Evolutionary conservation across 441 rosid species (phyloP), one percentile per base, ranked within the genome.

Genomic region (Syzygium syzygioides): DNA sequence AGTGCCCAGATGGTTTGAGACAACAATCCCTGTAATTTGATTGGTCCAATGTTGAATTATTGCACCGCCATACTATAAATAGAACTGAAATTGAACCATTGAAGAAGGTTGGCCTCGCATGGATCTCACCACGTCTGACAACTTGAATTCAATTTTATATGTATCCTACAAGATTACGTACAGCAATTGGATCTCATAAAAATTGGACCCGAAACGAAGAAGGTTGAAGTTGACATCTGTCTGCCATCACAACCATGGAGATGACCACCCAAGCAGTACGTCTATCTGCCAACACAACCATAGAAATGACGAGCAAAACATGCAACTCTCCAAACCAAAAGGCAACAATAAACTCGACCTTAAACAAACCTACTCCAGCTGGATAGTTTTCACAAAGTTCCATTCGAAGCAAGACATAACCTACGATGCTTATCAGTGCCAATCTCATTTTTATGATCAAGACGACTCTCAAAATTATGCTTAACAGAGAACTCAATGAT

Each of bases 31-130:
- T 26, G 30, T 59, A 59, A 59, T 59, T 2, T 26, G 15, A 59
- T 59, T 26, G 30, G 26, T 59, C 15, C 15, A 12, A 5, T 59
- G 64, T 56, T 4, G 25, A 26, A 23, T 56, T 59, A n/a, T 59
- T 59, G 64, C 30, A 59, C 5, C 0, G 1, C 26, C 7, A 0
- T 59, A 0, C 7, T 5, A 12, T 26, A 14, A 1, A n/a, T 26
- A 26, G 7, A 59, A 59, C 0, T n/a, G 0, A 59, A 5, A 9
- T 26, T 12, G 64, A 59, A 26, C 64, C 64, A 59, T 59, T 0
- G 28, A 5, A 12, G 26, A 59, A 12, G 64, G 3, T 26, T 59
- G 64, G 3, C 30, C 7, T 5, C 0, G 2, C 64, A 5, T 59
- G 64, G 0, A 59, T 12, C 64, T 59, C 0, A 3, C 64, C 64